A percentile compares a stretch with the other conserved stretches of the same genome.
phyloP scores from a whole-genome alignment of 345 rosid species.

The Clausena lansium region DNA sequence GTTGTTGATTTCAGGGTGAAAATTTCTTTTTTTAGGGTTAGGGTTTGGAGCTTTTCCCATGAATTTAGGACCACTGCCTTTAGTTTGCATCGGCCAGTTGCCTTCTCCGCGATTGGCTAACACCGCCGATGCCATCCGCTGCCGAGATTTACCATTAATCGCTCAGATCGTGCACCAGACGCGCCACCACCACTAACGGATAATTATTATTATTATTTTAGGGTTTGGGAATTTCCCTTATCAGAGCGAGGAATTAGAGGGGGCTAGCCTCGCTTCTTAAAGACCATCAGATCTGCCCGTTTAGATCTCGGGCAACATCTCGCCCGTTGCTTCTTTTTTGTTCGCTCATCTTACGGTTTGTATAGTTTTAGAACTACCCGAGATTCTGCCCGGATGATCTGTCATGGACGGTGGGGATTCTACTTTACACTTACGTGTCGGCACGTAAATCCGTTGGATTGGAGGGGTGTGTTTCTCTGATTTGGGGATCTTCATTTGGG shows the following conservation, averaged over 20 bases:
- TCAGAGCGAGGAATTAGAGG: constrained; percentile 44
- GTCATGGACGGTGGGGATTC: constrained; percentile 40
- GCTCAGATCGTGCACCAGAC: constrained; percentile 18
- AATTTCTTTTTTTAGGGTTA: constrained; percentile 49
- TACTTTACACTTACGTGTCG: constrained; percentile 21
- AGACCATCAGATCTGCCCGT: constrained; percentile 61
- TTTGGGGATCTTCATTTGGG: constrained; percentile 28
- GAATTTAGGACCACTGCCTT: constrained; percentile 36
- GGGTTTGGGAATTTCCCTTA: constrained; percentile 33
- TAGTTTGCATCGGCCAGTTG: constrained; percentile 45
- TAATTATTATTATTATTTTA: neutral
- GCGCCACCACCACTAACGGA: constrained; percentile 34
- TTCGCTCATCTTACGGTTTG: constrained; percentile 13
- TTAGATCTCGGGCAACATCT: constrained; percentile 29
- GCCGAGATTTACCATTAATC: constrained; percentile 29
- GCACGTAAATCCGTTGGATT: constrained; percentile 10
- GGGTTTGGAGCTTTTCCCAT: constrained; percentile 62
- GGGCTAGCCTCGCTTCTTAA: constrained; percentile 43
- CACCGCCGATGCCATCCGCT: constrained; percentile 53
- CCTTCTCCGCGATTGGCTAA: constrained; percentile 48
- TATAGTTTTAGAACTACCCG: constrained; percentile 18
- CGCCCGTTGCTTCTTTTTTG: constrained; percentile 12
- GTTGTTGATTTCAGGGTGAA: constrained; percentile 21
- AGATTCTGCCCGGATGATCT: constrained; percentile 40
- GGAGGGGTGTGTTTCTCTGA: neutral